A percentile compares a stretch with the other conserved stretches of the same genome.
These are phyloP conservation scores for Volvariella surrecta DNA, from an alignment of 1,284 basidiomycete genomes.

Conservation along the genomic window DNA sequence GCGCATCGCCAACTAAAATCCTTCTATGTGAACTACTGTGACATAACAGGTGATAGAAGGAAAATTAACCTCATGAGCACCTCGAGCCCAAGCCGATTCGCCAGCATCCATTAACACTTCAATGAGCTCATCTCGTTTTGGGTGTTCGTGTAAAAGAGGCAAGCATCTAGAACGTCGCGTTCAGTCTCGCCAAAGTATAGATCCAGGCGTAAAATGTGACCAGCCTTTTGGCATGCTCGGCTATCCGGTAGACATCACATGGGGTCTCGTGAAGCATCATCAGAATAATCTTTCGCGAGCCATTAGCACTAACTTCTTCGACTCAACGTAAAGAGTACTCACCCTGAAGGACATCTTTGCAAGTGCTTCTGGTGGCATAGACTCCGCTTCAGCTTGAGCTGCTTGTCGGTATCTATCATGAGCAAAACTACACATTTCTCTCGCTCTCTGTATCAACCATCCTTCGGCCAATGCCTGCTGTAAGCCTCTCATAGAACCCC, in stretches of 20 bases:
- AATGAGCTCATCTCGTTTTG: constrained; percentile 51
- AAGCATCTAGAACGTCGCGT: constrained; percentile 40
- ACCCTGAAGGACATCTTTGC: constrained; percentile 68
- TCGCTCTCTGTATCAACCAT: constrained; percentile 59
- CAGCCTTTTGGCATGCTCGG: constrained; percentile 58
- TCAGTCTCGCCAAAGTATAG: too few species aligned
- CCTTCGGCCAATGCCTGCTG: constrained; percentile 60
- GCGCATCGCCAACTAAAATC: constrained; percentile 44
- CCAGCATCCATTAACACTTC: constrained; percentile 57
- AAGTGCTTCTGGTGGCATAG: constrained; percentile 37
- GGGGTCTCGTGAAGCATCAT: constrained; percentile 59
- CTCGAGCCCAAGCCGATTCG: constrained; percentile 58
- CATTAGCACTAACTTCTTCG: background rate
- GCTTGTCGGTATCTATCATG: constrained; percentile 68
- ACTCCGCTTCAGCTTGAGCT: constrained; percentile 47
- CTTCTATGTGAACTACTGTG: background rate
- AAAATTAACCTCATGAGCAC: constrained; percentile 54
- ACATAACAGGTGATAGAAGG: background rate
- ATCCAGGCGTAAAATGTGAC: constrained; percentile 7
- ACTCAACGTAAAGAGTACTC: constrained; percentile 3
- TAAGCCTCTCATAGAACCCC: constrained; percentile 56
- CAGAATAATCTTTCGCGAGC: constrained; percentile 43
- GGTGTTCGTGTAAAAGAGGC: constrained; percentile 46
- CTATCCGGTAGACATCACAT: constrained; percentile 55
- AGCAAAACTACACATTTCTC: constrained; percentile 67